phyloP scores from a whole-genome alignment of 257 asterid species.

The Fraxinus pennsylvanica region DNA sequence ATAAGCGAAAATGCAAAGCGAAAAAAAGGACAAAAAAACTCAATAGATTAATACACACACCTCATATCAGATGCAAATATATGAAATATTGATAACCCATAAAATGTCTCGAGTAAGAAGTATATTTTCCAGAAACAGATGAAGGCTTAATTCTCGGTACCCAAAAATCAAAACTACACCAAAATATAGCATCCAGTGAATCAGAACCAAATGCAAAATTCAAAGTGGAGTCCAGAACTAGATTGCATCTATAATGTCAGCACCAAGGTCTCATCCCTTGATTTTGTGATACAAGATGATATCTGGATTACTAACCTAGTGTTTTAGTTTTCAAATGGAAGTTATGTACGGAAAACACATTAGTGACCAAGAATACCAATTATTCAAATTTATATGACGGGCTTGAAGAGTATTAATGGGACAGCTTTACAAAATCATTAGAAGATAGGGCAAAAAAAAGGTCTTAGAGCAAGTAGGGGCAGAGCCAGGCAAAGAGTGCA shows the following conservation, averaged over 20 bases:
- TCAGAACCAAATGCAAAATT: background rate
- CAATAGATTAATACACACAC: background rate
- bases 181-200: background rate
- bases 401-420: background rate
- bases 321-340: background rate
- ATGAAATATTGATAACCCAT: background rate
- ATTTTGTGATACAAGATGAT: background rate
- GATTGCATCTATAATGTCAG: background rate
- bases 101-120: background rate
- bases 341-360: background rate
- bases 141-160: background rate
- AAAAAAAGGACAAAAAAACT: background rate
- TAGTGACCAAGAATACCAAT: background rate
- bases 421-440: background rate
- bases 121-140: background rate
- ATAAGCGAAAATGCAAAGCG: background rate
- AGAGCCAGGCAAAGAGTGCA: background rate
- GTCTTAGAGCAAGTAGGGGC: background rate
- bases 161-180: background rate
- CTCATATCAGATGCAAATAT: slow-evolving; percentile 1
- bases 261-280: background rate
- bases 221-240: background rate
- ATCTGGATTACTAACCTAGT: background rate
- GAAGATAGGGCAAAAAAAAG: background rate
- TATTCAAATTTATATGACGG: background rate